Percentiles rank a stretch among this genome's conserved stretches.
phyloP scores from a whole-genome alignment of 1,139 yeast species.

The Geotrichum cucujoidarum region DNA sequence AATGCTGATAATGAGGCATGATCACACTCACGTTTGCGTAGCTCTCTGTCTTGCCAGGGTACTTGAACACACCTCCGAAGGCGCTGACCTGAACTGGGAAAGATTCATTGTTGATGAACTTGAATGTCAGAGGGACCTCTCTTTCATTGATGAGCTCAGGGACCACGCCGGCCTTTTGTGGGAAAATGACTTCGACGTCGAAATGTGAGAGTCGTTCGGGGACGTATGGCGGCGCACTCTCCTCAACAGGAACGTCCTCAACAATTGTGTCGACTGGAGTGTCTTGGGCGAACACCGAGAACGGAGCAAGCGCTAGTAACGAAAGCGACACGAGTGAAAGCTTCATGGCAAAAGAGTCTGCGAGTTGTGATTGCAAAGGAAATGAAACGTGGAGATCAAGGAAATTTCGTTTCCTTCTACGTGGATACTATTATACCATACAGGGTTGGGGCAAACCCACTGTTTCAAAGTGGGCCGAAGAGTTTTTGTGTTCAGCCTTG shows the following conservation, averaged over 20 bases:
- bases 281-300: conserved; percentile 10
- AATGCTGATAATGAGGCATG: conserved; percentile 24
- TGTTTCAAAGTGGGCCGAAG: too few species aligned
- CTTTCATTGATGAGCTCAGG: conserved; percentile 45
- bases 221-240: conserved; percentile 2
- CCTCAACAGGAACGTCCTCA: conserved; percentile 4
- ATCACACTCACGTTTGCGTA: conserved; percentile 37
- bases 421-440: too few species aligned
- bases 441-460: too few species aligned
- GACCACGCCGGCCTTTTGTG: conserved; percentile 16
- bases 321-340: conserved; percentile 14
- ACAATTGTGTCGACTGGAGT: conserved; percentile 1
- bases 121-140: conserved; percentile 50
- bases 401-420: too few species aligned
- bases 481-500: too few species aligned
- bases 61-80: conserved; percentile 65
- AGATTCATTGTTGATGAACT: conserved; percentile 55
- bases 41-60: conserved; percentile 44
- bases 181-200: conserved; percentile 6
- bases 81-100: conserved; percentile 56
- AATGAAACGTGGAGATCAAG: too few species aligned
- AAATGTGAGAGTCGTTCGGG: conserved; percentile 27
- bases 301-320: conserved; percentile 4
- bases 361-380: too few species aligned
- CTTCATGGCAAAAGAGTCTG: too few species aligned